Percentiles rank a stretch among this genome's conserved stretches.
phyloP scores from a whole-genome alignment of 2,329 filamentous ascomycete genomes.

The Pseudogymnoascus sp. region DNA sequence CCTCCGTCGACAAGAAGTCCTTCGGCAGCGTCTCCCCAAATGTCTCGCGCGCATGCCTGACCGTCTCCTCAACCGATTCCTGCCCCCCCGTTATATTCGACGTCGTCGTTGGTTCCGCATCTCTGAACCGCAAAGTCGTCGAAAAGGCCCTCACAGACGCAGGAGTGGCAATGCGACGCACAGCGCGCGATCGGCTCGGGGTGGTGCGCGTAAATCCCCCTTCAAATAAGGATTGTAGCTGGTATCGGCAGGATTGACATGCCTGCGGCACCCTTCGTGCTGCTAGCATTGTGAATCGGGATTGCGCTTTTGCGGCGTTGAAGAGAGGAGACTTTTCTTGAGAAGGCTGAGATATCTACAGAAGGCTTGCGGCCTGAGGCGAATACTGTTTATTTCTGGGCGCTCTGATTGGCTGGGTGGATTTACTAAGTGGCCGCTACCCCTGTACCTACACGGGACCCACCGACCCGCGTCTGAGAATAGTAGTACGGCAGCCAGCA shows the following conservation, averaged over 20 bases:
- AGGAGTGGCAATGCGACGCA: conserved; percentile 12
- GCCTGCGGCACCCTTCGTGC: conserved; percentile 23
- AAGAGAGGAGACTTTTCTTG: not conserved
- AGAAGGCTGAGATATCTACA: not conserved
- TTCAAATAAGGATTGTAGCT: conserved; percentile 28
- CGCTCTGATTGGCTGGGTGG: not conserved
- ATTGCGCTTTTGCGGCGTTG: not conserved
- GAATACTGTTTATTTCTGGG: not conserved
- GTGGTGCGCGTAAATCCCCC: conserved; percentile 25
- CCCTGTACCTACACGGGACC: not conserved
- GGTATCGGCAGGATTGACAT: conserved; percentile 29
- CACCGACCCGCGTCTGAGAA: not conserved
- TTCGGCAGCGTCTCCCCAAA: conserved; percentile 72
- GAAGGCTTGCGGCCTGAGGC: not conserved
- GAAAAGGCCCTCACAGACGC: not conserved
- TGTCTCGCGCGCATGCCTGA: conserved; percentile 61
- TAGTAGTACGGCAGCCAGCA: not conserved
- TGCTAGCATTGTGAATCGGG: conserved; percentile 21
- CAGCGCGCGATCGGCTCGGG: conserved; percentile 11
- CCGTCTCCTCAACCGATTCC: conserved; percentile 50
- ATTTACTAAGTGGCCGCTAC: not conserved
- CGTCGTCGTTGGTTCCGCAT: not conserved
- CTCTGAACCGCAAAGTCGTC: not conserved
- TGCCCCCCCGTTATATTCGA: conserved; percentile 1
- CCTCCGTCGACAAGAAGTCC: conserved; percentile 59